phyloP scores from a whole-genome alignment of 805 yeast species.

The Yamadazyma takamatsuzukensis region DNA sequence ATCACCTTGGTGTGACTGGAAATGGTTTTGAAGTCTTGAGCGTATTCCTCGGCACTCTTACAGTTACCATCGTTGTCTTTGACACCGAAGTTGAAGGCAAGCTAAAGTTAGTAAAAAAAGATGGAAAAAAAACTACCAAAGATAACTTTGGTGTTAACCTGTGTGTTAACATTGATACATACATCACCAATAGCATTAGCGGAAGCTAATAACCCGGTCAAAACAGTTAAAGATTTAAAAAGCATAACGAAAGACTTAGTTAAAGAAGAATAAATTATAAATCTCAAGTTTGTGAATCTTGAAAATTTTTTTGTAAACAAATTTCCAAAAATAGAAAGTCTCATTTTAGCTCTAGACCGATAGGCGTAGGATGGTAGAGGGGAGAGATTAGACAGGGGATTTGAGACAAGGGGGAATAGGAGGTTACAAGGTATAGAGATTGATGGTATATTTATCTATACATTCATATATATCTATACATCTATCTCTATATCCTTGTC shows the following conservation, averaged over 20 bases:
- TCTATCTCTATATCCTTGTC: no score
- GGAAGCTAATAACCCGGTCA: slow-evolving; percentile 47
- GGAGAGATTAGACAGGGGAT: neutral
- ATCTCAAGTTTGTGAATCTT: slow-evolving; percentile 4
- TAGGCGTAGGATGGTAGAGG: neutral
- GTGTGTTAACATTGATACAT: slow-evolving; percentile 21
- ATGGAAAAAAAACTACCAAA: neutral
- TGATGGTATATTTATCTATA: no score
- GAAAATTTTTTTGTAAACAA: slow-evolving; percentile 13
- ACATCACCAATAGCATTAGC: slow-evolving; percentile 59
- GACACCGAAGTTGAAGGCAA: slow-evolving; percentile 87
- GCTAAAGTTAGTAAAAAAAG: slow-evolving; percentile 21
- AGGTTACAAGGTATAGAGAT: neutral
- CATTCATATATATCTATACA: no score
- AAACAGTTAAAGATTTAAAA: slow-evolving; percentile 38
- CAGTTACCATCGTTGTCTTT: slow-evolving; percentile 71
- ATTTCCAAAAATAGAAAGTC: slow-evolving; percentile 11
- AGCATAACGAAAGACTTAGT: slow-evolving; percentile 27
- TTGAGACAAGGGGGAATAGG: neutral
- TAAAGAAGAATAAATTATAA: slow-evolving; percentile 1
- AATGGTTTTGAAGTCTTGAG: slow-evolving; percentile 59
- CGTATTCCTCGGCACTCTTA: slow-evolving; percentile 69
- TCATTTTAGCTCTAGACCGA: slow-evolving; percentile 6
- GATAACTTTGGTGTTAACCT: neutral
- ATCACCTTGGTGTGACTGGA: slow-evolving; percentile 58